Evolutionary conservation across 352 stramenopile species (phyloP).

Genomic region (Aphanomyces euteiches): DNA sequence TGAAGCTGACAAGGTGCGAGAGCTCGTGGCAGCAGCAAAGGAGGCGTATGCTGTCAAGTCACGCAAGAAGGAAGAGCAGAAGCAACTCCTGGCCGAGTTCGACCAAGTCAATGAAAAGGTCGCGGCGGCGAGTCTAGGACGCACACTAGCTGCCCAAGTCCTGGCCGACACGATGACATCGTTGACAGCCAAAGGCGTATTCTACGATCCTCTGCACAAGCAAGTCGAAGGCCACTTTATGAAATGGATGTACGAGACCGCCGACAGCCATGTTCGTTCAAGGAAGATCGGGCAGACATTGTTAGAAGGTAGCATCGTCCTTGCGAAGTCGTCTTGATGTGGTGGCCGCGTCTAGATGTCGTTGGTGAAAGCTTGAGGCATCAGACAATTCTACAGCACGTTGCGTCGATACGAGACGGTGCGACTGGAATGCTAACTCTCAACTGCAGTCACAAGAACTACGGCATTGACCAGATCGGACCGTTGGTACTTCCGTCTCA

Average conservation of each 20-base stretch:
- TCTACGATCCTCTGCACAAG: conserved; percentile 59
- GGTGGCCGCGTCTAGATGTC: background rate
- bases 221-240: conserved; percentile 36
- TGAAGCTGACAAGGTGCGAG: conserved; percentile 39
- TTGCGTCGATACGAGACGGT: background rate
- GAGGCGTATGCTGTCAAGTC: conserved; percentile 50
- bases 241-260: conserved; percentile 17
- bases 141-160: conserved; percentile 42
- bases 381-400: conserved; percentile 9
- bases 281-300: background rate
- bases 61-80: conserved; percentile 44
- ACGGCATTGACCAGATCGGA: conserved; percentile 1
- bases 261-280: background rate
- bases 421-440: background rate
- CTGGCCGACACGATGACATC: conserved; percentile 36
- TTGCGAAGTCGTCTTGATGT: background rate
- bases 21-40: conserved; percentile 55
- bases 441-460: conserved; percentile 10
- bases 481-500: background rate
- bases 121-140: conserved; percentile 55
- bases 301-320: background rate
- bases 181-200: conserved; percentile 52
- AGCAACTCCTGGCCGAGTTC: conserved; percentile 40
- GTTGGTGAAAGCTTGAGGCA: background rate
- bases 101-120: conserved; percentile 54